phyloP scores from a whole-genome alignment of 2,329 filamentous ascomycete genomes.

The Claviceps capensis region DNA sequence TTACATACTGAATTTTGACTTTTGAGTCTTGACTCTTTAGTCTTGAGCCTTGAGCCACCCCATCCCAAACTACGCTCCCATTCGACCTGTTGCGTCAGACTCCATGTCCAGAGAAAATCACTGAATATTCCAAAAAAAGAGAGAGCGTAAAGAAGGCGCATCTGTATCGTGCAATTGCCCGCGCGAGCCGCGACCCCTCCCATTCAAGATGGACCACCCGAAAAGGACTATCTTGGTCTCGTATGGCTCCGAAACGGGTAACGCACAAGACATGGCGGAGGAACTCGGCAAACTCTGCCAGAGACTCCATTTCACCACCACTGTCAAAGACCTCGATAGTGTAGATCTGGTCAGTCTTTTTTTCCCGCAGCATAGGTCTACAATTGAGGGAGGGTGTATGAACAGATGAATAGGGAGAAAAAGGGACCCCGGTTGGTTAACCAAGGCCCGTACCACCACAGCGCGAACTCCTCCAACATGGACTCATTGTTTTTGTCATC shows the following conservation, averaged over 20 bases:
- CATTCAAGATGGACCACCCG: conserved; percentile 13
- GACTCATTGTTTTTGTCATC: conserved; percentile 62
- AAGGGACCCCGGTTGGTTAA: not conserved
- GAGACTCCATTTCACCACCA: conserved; percentile 64
- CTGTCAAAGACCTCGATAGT: conserved; percentile 63
- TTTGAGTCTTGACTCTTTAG: too few species aligned
- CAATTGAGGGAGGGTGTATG: not conserved
- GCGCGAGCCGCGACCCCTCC: not conserved
- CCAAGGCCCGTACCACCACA: conserved; percentile 12
- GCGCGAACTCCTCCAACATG: conserved; percentile 36
- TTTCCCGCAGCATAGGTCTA: too few species aligned
- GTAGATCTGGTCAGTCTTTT: conserved; percentile 53
- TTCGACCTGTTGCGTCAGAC: too few species aligned
- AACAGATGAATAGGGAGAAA: not conserved
- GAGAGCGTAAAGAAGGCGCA: not conserved
- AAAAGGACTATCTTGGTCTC: conserved; percentile 49
- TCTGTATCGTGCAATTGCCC: not conserved
- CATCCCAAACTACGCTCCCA: too few species aligned
- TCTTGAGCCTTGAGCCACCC: too few species aligned
- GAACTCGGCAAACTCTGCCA: conserved; percentile 65
- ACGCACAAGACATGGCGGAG: conserved; percentile 79
- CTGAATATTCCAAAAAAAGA: too few species aligned
- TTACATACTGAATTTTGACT: too few species aligned
- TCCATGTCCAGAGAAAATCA: too few species aligned
- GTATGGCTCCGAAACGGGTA: conserved; percentile 92